Evolutionary conservation across 140 eudicot genomes (phyloP).

Genomic region (Senecio squalidus): DNA sequence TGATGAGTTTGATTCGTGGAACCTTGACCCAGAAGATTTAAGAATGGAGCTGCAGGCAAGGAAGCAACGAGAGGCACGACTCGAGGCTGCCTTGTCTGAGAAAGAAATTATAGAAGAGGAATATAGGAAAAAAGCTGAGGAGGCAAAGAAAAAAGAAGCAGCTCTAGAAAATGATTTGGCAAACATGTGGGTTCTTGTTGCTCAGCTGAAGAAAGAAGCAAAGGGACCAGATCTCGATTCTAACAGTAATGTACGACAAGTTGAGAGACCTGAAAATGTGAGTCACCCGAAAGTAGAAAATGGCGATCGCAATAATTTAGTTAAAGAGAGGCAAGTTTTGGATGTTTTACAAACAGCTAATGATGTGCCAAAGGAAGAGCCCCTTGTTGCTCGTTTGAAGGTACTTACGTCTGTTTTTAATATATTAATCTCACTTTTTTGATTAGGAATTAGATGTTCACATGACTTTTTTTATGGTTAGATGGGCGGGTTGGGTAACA

Average conservation of each 20-base stretch:
- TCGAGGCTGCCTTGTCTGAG: constrained; percentile 88
- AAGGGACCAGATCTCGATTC: constrained; percentile 33
- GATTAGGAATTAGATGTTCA: background rate
- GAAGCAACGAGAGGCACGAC: constrained; percentile 71
- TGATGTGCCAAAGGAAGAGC: constrained; percentile 63
- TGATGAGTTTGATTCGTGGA: constrained; percentile 79
- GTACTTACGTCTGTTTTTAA: constrained; percentile 24
- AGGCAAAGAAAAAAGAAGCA: constrained; percentile 80
- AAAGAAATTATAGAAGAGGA: constrained; percentile 76
- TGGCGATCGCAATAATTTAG: constrained; percentile 27
- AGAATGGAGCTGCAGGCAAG: constrained; percentile 82
- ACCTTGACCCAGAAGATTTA: constrained; percentile 67
- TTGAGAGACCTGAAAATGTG: constrained; percentile 24
- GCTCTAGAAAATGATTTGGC: constrained; percentile 88
- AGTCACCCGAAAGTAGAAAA: constrained; percentile 34
- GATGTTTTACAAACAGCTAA: constrained; percentile 34
- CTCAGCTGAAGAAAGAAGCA: constrained; percentile 80
- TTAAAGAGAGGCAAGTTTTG: constrained; percentile 43
- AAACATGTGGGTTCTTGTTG: constrained; percentile 99
- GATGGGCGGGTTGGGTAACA: too few species aligned
- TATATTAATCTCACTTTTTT: background rate
- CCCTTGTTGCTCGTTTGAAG: constrained; percentile 92
- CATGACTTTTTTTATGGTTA: background rate
- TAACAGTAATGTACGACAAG: constrained; percentile 29
- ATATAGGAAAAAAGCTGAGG: constrained; percentile 62